Evolutionary conservation across 2,329 filamentous ascomycete genomes (phyloP), one percentile per base, ranked within the genome.

Genomic region (Colletotrichum eleusines): DNA sequence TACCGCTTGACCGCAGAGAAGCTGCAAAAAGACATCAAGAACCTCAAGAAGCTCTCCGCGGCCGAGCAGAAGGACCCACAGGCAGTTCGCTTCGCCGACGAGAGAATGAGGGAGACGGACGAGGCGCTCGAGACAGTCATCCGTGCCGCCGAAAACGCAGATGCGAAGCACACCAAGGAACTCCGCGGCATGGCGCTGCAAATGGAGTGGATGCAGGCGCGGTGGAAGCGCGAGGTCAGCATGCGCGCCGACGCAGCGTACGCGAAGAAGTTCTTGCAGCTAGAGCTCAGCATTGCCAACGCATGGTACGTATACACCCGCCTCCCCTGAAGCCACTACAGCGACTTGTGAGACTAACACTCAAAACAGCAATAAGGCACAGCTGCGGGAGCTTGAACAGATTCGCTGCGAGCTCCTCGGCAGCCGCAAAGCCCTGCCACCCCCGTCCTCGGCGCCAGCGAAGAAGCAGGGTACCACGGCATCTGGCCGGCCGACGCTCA

Each of bases 151-250:
- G 85, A 88, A 75, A 84, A 87, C 60, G 90, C 91, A 55, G 90
- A 94, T 76, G 89, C 89, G 74, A 85, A 88, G 54, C 93, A 96
- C 79, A 84, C 86, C 76, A 91, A 90, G 80, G 93, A 97, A 82
- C 84, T 98, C 63, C 89, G 91, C 74, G 95, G 95, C 23, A 86
- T 98, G 78, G 89, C 90, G 63, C 92, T 96, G 82, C 95, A 98
- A 82, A 95, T 98, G 79, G 89, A 94, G 76, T 98, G 93, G 90
- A 89, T 98, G 79, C 90, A 94, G 76, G 93, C 94, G 2, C 90
- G 92, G 63, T 93, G 92, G 83, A 87, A 89, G 78, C 89, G 96
- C 40, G 95, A 98, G 81, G 90, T 93, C 75, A 89, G 88, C 61
- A 91, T 98, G 81, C 88, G 96, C 51, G 87, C 88, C 73, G 93